These are phyloP conservation scores for Fusarium paranaense DNA, from an alignment of 2,329 filamentous ascomycete species.

Conservation along the genomic window DNA sequence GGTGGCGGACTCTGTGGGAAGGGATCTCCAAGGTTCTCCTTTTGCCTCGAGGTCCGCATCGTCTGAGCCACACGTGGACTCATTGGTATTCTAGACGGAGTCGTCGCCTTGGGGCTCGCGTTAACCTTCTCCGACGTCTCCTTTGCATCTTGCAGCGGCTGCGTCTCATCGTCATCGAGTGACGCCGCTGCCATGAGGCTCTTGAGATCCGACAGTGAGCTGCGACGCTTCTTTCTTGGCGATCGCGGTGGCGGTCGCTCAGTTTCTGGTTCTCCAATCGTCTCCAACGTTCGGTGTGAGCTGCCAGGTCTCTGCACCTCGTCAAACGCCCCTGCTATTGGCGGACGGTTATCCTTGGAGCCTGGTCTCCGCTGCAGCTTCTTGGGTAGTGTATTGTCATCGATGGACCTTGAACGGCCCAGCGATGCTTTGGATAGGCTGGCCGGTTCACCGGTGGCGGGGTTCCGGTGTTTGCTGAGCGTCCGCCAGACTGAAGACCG, in stretches of 20 bases:
- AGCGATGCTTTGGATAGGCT: conserved; percentile 76
- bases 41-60: conserved; percentile 59
- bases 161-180: conserved; percentile 55
- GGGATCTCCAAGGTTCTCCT: conserved; percentile 52
- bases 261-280: conserved; percentile 68
- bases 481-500: conserved; percentile 85
- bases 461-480: conserved; percentile 82
- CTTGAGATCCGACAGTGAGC: conserved; percentile 89
- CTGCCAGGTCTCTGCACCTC: conserved; percentile 67
- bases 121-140: conserved; percentile 69
- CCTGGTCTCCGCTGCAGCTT: conserved; percentile 58
- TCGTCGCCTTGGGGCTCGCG: conserved; percentile 56
- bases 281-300: conserved; percentile 68
- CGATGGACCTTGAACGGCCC: conserved; percentile 81
- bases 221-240: conserved; percentile 84
- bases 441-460: conserved; percentile 68
- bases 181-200: conserved; percentile 72
- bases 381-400: conserved; percentile 66
- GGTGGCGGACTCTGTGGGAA: conserved; percentile 28
- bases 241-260: conserved; percentile 54
- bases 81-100: conserved; percentile 64
- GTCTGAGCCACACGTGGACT: conserved; percentile 57
- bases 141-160: conserved; percentile 65
- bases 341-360: conserved; percentile 68
- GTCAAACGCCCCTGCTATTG: conserved; percentile 72